Evolutionary conservation across 306 rosid genomes (phyloP).

Genomic region (Begonia peltatifolia): DNA sequence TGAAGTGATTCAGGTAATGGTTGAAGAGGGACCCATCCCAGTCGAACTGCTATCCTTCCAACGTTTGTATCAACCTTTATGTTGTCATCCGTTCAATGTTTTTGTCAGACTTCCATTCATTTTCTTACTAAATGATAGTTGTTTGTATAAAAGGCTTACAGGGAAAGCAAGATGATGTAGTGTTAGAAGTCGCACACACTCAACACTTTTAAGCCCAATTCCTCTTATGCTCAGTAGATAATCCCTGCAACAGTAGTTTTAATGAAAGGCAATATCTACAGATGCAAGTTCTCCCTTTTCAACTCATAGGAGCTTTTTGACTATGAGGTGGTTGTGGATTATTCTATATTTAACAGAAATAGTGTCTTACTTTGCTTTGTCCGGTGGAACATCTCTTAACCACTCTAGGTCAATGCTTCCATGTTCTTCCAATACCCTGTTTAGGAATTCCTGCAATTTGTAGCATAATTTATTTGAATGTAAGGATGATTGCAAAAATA

Average conservation of each 20-base stretch:
- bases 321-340: not conserved
- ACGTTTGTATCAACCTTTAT: conserved; percentile 92
- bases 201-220: conserved; percentile 87
- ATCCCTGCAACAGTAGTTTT: conserved; percentile 40
- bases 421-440: conserved; percentile 70
- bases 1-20: conserved; percentile 91
- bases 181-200: conserved; percentile 84
- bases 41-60: conserved; percentile 95
- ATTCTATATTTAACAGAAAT: conserved; percentile 8
- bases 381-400: conserved; percentile 88
- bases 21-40: conserved; percentile 96
- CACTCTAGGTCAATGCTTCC: conserved; percentile 88
- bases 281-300: not conserved
- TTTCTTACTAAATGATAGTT: conserved; percentile 4
- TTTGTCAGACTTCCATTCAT: not conserved
- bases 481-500: no score
- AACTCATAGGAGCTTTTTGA: not conserved
- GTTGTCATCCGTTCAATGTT: not conserved
- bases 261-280: not conserved
- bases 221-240: conserved; percentile 77
- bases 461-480: no score
- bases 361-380: conserved; percentile 56
- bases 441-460: conserved; percentile 63
- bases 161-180: conserved; percentile 97
- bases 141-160: conserved; percentile 32